Percentiles rank a stretch among this genome's conserved stretches.
These are phyloP conservation scores for Lactarius sanguifluus DNA, from an alignment of 768 basidiomycete species.

Conservation along the genomic window DNA sequence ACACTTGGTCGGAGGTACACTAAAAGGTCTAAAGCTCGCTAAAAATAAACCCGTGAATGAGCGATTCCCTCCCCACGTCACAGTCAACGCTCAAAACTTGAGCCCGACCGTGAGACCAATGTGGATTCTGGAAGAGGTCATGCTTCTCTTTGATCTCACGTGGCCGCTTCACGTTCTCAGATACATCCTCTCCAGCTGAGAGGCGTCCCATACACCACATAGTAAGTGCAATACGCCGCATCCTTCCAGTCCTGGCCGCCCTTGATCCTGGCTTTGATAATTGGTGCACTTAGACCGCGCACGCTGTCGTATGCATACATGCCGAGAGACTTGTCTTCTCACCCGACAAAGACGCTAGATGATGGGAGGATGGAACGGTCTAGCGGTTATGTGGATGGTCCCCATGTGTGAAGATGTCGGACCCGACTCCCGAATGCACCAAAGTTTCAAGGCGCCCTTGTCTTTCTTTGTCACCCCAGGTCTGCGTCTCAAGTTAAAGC, in stretches of 20 bases:
- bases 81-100: constrained; percentile 36
- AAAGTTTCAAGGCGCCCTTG: constrained; percentile 40
- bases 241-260: constrained; percentile 43
- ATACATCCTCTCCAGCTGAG: constrained; percentile 44
- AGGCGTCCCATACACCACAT: constrained; percentile 55
- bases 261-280: constrained; percentile 40
- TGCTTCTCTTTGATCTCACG: constrained; percentile 42
- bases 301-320: constrained; percentile 42
- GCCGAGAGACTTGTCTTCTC: constrained; percentile 42
- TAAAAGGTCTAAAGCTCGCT: too few relatives aligned
- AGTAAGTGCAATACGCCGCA: constrained; percentile 55
- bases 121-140: constrained; percentile 45
- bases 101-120: constrained; percentile 68
- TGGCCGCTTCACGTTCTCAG: constrained; percentile 45
- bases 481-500: constrained; percentile 34
- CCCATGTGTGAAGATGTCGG: constrained; percentile 19
- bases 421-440: constrained; percentile 11
- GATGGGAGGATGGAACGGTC: constrained; percentile 13
- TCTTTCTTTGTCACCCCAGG: constrained; percentile 42
- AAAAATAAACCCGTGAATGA: too few relatives aligned
- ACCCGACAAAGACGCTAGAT: constrained; percentile 40
- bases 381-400: constrained; percentile 17
- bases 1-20: too few relatives aligned
- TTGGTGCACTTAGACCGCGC: constrained; percentile 39
- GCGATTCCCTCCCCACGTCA: too few relatives aligned